Evolutionary conservation across 176 grass and related monocot species (phyloP).

Genomic region (Poa annua): DNA sequence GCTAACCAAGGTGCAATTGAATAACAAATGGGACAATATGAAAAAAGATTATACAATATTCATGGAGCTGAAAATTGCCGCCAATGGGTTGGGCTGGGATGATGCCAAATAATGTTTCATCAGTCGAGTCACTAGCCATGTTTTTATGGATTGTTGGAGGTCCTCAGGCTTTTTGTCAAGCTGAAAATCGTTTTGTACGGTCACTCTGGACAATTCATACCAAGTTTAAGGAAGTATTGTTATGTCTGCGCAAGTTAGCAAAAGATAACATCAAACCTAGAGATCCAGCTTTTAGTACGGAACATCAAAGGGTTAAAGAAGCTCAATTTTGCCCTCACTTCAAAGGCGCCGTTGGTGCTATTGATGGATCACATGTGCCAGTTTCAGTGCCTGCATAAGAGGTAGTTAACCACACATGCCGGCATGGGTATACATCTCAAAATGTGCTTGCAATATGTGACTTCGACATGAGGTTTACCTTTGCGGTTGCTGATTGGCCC

Average conservation of each 20-base stretch:
- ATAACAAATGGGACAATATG: background rate
- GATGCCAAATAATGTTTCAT: slow-evolving; percentile 9
- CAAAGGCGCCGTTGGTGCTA: slow-evolving; percentile 13
- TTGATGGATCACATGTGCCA: background rate
- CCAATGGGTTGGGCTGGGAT: background rate
- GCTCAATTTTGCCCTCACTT: background rate
- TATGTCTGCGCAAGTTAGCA: background rate
- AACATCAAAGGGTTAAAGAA: background rate
- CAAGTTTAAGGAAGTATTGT: no score
- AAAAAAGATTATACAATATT: background rate
- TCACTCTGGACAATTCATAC: no score
- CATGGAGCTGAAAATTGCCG: background rate
- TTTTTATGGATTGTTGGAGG: background rate
- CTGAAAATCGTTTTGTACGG: no score
- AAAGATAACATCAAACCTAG: background rate
- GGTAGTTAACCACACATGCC: no score
- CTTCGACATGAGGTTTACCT: no score
- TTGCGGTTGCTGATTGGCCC: no score
- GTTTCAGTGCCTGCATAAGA: no score
- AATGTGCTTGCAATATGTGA: no score
- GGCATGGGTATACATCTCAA: no score
- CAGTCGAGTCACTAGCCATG: background rate
- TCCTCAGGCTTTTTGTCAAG: no score
- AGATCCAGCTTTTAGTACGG: background rate
- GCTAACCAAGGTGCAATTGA: background rate